Percentiles rank a stretch among this genome's conserved stretches.
phyloP scores from a whole-genome alignment of 1,284 basidiomycete genomes.

The Rhodotorula sp. region DNA sequence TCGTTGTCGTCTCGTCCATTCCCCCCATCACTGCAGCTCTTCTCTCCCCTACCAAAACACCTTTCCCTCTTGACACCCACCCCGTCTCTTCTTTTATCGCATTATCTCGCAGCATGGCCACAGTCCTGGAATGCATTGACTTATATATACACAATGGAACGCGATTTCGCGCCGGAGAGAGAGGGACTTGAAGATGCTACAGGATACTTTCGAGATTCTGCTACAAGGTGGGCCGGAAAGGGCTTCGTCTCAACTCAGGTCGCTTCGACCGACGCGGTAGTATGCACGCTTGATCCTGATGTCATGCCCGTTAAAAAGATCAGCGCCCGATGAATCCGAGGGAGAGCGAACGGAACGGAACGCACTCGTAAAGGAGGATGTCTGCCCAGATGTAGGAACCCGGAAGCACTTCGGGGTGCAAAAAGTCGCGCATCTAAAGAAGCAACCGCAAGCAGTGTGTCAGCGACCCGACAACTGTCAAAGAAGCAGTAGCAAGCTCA shows the following conservation, averaged over 20 bases:
- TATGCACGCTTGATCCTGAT: slow-evolving; percentile 29
- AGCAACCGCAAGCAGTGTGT: not conserved
- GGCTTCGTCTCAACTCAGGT: not conserved
- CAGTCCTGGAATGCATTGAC: not conserved
- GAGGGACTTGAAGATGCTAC: too few relatives aligned
- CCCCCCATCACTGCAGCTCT: not conserved
- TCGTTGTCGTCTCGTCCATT: too few relatives aligned
- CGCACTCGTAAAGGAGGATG: slow-evolving; percentile 38
- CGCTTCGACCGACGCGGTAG: slow-evolving; percentile 16
- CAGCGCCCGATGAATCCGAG: too few relatives aligned
- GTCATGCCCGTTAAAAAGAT: not conserved
- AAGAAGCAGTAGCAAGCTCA: not conserved
- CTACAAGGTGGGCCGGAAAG: too few relatives aligned
- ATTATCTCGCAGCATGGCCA: too few relatives aligned
- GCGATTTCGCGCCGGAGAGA: not conserved
- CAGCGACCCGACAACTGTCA: too few relatives aligned
- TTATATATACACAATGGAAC: not conserved
- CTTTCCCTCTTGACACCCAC: too few relatives aligned
- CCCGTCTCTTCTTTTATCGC: too few relatives aligned
- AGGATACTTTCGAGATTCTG: too few relatives aligned
- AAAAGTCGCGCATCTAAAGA: slow-evolving; percentile 30
- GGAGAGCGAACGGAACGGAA: not conserved
- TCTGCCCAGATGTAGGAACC: slow-evolving; percentile 35
- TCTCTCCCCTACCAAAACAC: too few relatives aligned
- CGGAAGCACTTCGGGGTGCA: slow-evolving; percentile 29